Base-by-base conservation (phyloP, 2,329 filamentous ascomycete genomes). In the Gliomastix tumulicola region DNA sequence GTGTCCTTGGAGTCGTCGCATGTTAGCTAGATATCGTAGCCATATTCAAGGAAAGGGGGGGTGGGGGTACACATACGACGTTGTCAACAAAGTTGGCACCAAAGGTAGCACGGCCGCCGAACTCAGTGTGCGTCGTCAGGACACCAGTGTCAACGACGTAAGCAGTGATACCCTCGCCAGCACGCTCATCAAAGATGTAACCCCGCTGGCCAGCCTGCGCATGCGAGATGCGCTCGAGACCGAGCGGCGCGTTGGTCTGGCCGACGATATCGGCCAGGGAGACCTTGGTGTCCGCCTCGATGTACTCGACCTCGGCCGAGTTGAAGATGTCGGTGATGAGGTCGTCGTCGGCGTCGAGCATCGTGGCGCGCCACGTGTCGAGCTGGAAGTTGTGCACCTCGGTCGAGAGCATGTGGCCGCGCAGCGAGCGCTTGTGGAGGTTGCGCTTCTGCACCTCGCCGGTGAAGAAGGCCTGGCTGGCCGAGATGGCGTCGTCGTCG, bases 141-240 rank as follows among this genome's bases (percentile, higher is more conserved):
- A 84, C 74, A 45, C 80, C 80, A 6, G 79, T 82, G 56, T 84
- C 80, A 28, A 84, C 70, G 18, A 84, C 59, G 52, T 76, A 84
- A 20, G 68, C 71, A 17, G 72, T 79, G 46, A 76, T 71, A n/a
- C 70, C 72, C 44, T 65, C 39, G 21, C 74, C 75, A 17, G 67
- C 69, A 11, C 60, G 63, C 39, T 58, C 56, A 50, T 79, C 72
- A 20, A 75, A 79, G 35, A 69, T 46, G 50, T 62, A 62, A 12
- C 48, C 44, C 22, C 48, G 38, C 20, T 45, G 38, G 28, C 56
- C 62, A 15, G 56, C 42, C 11, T 49, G 34, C 18, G 57, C 45
- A 50, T 68, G 60, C 34, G 75, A 79, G 36, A 79, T 47, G 28
- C 75, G 72, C 30, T 63, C 60, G 19, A 80, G 62, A 13, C 74